phyloP scores from a whole-genome alignment of 441 rosid species.

The Macaranga tanarius region DNA sequence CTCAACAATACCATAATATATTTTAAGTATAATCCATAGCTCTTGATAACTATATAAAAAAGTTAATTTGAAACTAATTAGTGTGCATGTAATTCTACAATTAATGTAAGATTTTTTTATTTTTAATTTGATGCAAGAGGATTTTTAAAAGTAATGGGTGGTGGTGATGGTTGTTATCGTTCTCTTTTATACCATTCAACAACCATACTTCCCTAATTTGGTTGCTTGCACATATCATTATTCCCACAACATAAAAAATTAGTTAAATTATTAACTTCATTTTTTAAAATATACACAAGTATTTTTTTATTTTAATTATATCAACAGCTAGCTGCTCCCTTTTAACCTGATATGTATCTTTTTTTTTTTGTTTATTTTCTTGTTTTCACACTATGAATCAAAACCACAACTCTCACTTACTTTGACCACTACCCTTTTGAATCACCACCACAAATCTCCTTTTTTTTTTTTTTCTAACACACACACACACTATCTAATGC shows the following conservation, averaged over 20 bases:
- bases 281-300: neutral
- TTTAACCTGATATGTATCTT: neutral
- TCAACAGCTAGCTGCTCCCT: neutral
- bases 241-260: neutral
- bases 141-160: neutral
- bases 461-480: neutral
- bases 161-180: constrained; percentile 37
- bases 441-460: neutral
- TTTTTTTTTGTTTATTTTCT: constrained; percentile 18
- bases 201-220: constrained; percentile 45
- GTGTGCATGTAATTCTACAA: too few relatives aligned
- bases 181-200: constrained; percentile 40
- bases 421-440: constrained; percentile 25
- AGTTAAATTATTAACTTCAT: neutral
- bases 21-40: too few relatives aligned
- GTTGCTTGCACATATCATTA: constrained; percentile 38
- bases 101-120: too few relatives aligned
- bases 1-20: too few relatives aligned
- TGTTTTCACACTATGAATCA: constrained; percentile 36
- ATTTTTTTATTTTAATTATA: neutral
- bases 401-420: constrained; percentile 31
- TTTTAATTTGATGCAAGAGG: neutral
- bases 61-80: too few relatives aligned
- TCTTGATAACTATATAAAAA: neutral
- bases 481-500: neutral